Conservation (phyloP, 768 basidiomycete genomes). For the Tylopilus rubrobrunneus region DNA sequence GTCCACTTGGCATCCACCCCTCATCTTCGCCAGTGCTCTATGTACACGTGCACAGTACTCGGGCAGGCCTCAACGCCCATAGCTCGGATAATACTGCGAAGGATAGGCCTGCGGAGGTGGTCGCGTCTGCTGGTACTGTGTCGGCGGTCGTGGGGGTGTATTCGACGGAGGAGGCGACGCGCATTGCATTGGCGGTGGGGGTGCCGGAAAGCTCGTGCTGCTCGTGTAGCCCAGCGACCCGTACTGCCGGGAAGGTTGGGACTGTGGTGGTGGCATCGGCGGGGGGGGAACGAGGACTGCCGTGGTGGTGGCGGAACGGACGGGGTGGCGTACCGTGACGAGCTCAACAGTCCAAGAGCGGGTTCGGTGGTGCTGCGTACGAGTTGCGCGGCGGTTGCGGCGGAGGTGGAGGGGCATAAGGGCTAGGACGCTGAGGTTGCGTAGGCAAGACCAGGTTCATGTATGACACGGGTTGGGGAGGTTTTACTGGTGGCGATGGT, state of each 20-base stretch:
- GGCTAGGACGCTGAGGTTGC: slow-evolving; percentile 22
- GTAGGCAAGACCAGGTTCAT: slow-evolving; percentile 7
- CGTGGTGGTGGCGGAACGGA: slow-evolving; percentile 14
- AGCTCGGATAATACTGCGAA: slow-evolving; percentile 29
- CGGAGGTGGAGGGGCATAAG: slow-evolving; percentile 21
- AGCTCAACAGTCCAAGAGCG: slow-evolving; percentile 28
- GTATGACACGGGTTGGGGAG: slow-evolving; percentile 28
- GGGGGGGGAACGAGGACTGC: slow-evolving; percentile 22
- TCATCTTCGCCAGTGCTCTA: too few relatives aligned
- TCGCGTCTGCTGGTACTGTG: slow-evolving; percentile 26
- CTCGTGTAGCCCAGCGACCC: slow-evolving; percentile 9
- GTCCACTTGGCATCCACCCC: too few relatives aligned
- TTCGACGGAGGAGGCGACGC: slow-evolving; percentile 16
- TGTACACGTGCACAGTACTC: too few relatives aligned
- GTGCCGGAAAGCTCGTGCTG: slow-evolving; percentile 23
- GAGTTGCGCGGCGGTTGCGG: slow-evolving; percentile 25
- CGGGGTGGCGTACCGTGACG: slow-evolving; percentile 9
- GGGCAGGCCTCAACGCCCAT: slow-evolving; percentile 26
- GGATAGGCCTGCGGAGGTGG: slow-evolving; percentile 32
- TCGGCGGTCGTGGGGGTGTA: slow-evolving; percentile 13
- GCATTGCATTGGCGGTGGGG: slow-evolving; percentile 27
- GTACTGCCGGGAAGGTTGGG: slow-evolving; percentile 23
- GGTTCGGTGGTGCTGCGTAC: slow-evolving; percentile 19
- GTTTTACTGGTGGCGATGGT: slow-evolving; percentile 25
- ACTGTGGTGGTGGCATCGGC: slow-evolving; percentile 16